These are phyloP conservation scores for Hymenoscyphus fructigenus DNA, from an alignment of 2,329 filamentous ascomycete genomes.

Conservation along the genomic window DNA sequence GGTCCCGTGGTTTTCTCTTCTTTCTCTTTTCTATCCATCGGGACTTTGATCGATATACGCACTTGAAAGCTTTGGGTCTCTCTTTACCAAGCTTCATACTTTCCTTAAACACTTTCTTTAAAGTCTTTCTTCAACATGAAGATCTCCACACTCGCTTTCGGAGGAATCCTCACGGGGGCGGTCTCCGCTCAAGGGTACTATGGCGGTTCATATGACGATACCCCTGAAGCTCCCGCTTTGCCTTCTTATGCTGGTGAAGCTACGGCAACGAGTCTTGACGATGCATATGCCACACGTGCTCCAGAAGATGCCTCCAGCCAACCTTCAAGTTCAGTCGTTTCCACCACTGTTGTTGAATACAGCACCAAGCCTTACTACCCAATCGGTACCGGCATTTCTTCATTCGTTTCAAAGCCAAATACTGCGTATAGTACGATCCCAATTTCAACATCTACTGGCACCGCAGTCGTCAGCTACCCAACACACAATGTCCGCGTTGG, in stretches of 20 bases:
- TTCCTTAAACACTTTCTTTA: conserved; percentile 4
- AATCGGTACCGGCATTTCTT: not conserved
- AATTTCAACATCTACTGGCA: not conserved
- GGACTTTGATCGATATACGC: not conserved
- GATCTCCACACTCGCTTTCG: conserved; percentile 2
- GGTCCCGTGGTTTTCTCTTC: too few species aligned
- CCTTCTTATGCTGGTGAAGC: not conserved
- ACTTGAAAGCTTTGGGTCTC: not conserved
- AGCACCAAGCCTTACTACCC: conserved; percentile 2
- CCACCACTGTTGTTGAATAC: not conserved
- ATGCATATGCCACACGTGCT: not conserved
- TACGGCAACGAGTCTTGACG: conserved; percentile 4
- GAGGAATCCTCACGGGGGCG: not conserved
- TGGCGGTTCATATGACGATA: not conserved
- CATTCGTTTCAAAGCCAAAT: not conserved
- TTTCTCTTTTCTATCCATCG: not conserved
- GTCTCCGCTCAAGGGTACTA: conserved; percentile 4
- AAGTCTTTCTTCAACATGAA: conserved; percentile 8
- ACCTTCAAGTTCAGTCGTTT: not conserved
- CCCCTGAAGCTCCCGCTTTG: not conserved
- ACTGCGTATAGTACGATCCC: not conserved
- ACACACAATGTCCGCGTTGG: conserved; percentile 18
- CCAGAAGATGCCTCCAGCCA: conserved; percentile 1
- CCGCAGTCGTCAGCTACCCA: not conserved
- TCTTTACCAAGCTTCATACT: conserved; percentile 4